phyloP scores from a whole-genome alignment of 2,329 filamentous ascomycete species.

The Ophiocordyceps camponoti-rufipedis region DNA sequence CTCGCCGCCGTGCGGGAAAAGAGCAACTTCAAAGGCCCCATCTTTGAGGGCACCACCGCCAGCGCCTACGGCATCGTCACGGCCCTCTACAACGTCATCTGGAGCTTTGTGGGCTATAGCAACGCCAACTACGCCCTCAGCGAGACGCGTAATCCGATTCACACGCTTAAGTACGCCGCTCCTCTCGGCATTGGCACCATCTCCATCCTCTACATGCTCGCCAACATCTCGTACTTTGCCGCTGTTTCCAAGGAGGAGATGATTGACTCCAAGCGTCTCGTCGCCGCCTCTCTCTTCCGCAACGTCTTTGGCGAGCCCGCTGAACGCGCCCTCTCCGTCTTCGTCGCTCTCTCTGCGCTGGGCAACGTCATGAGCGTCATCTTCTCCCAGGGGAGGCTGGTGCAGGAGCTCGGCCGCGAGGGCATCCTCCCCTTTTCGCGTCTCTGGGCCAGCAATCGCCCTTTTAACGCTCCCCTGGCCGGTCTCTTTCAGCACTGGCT shows the following conservation, averaged over 20 bases:
- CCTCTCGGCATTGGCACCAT: conserved; percentile 39
- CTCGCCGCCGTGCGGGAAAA: conserved; percentile 38
- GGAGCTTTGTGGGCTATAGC: conserved; percentile 50
- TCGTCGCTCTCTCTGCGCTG: conserved; percentile 49
- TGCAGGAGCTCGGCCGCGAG: conserved; percentile 47
- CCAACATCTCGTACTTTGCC: conserved; percentile 50
- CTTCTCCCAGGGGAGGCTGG: conserved; percentile 48
- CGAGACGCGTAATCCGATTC: conserved; percentile 47
- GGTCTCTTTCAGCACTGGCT: conserved; percentile 46
- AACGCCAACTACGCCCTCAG: conserved; percentile 50
- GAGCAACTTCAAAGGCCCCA: conserved; percentile 38
- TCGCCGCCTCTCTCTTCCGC: conserved; percentile 35
- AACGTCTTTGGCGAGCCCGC: conserved; percentile 35
- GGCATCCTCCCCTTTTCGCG: conserved; percentile 45
- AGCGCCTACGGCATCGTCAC: conserved; percentile 51
- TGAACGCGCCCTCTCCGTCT: conserved; percentile 42
- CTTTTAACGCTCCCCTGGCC: conserved; percentile 42
- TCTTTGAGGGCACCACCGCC: conserved; percentile 47
- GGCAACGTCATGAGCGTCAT: conserved; percentile 51
- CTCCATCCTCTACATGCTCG: conserved; percentile 44
- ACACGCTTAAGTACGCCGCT: conserved; percentile 46
- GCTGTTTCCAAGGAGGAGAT: conserved; percentile 35
- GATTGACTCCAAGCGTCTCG: conserved; percentile 27
- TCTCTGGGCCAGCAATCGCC: conserved; percentile 45
- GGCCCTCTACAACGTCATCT: conserved; percentile 54